A percentile compares a stretch with the other conserved stretches of the same genome.
phyloP scores from a whole-genome alignment of 1,284 basidiomycete species.

The Waitea zeae region DNA sequence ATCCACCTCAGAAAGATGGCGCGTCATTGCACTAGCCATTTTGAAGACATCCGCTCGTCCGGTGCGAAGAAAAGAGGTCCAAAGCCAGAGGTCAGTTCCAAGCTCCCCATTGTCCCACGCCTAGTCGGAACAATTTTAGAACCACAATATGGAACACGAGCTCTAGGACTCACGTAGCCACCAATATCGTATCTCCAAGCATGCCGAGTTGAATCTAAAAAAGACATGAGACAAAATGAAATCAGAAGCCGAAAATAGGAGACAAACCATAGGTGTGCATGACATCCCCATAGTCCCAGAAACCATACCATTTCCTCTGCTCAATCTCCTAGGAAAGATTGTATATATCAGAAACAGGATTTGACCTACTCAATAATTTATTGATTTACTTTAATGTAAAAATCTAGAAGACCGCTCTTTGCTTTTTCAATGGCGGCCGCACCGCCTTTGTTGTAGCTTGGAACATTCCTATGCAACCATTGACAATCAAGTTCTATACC shows the following conservation, averaged over 20 bases:
- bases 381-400: constrained; percentile 20
- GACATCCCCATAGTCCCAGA: constrained; percentile 25
- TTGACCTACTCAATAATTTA: too few species aligned
- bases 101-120: constrained; percentile 7
- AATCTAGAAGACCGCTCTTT: constrained; percentile 20
- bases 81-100: constrained; percentile 23
- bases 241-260: background rate
- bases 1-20: constrained; percentile 23
- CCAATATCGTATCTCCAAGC: constrained; percentile 26
- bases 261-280: constrained; percentile 26
- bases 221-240: constrained; percentile 8
- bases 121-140: background rate
- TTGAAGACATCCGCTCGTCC: constrained; percentile 22
- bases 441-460: constrained; percentile 15
- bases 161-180: constrained; percentile 22
- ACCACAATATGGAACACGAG: too few species aligned
- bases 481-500: background rate
- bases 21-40: constrained; percentile 21
- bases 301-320: constrained; percentile 21
- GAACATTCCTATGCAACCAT: too few species aligned
- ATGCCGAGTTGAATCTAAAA: constrained; percentile 23
- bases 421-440: constrained; percentile 18
- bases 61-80: constrained; percentile 24
- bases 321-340: too few species aligned
- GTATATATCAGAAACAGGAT: too few species aligned